phyloP scores from a whole-genome alignment of 2,329 filamentous ascomycete genomes.

The Xylaria polymorpha region DNA sequence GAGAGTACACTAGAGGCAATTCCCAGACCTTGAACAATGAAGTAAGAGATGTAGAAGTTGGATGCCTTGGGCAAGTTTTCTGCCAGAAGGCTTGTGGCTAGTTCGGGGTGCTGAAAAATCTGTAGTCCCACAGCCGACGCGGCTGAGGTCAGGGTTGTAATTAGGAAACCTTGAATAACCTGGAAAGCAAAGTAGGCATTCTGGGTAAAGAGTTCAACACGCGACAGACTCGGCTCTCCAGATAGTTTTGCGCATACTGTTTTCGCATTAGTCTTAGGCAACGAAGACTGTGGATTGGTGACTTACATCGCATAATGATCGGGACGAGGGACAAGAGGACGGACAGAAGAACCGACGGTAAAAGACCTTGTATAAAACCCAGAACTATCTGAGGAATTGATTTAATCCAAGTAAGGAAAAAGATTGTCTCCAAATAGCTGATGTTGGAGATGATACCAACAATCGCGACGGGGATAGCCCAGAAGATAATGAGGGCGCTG shows the following conservation, averaged over 20 bases:
- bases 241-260: slow-evolving; percentile 79
- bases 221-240: slow-evolving; percentile 81
- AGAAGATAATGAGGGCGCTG: slow-evolving; percentile 84
- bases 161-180: slow-evolving; percentile 90
- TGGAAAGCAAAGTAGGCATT: slow-evolving; percentile 93
- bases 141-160: slow-evolving; percentile 84
- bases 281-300: background rate
- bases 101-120: slow-evolving; percentile 71
- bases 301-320: slow-evolving; percentile 79
- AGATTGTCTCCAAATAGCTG: slow-evolving; percentile 71
- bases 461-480: slow-evolving; percentile 78
- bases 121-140: slow-evolving; percentile 75
- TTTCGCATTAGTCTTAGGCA: slow-evolving; percentile 31
- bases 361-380: slow-evolving; percentile 84
- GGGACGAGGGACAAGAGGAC: slow-evolving; percentile 89
- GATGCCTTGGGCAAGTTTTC: slow-evolving; percentile 82
- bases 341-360: slow-evolving; percentile 82
- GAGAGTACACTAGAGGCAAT: slow-evolving; percentile 80
- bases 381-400: slow-evolving; percentile 76
- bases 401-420: slow-evolving; percentile 77
- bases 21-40: slow-evolving; percentile 89
- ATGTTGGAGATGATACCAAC: slow-evolving; percentile 92
- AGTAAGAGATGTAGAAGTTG: slow-evolving; percentile 96
- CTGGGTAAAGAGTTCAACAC: slow-evolving; percentile 88
- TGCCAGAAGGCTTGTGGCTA: slow-evolving; percentile 74